Conservation (phyloP, 1,284 basidiomycete species). For the Melampsora medusae region DNA sequence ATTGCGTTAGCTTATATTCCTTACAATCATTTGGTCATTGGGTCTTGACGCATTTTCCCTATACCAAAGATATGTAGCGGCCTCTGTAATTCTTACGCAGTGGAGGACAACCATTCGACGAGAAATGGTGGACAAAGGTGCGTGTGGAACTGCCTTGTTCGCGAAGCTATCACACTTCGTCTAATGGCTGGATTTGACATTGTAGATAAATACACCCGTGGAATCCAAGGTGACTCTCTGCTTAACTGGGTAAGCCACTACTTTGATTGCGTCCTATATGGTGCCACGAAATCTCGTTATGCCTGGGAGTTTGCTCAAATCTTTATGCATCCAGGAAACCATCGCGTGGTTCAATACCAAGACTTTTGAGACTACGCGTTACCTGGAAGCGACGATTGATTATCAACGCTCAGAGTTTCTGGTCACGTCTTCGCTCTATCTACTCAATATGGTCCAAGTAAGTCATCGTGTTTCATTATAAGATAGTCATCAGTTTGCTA, state of each 20-base stretch:
- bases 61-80: conserved; percentile 46
- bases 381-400: conserved; percentile 68
- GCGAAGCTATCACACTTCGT: not conserved
- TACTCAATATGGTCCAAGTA: conserved; percentile 72
- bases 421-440: conserved; percentile 70
- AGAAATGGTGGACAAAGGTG: conserved; percentile 48
- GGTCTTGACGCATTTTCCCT: conserved; percentile 24
- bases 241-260: conserved; percentile 59
- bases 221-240: conserved; percentile 37
- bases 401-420: conserved; percentile 74
- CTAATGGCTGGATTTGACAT: not conserved
- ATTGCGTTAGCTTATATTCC: conserved; percentile 26
- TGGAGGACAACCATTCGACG: conserved; percentile 64
- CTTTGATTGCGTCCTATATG: conserved; percentile 64
- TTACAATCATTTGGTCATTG: conserved; percentile 44
- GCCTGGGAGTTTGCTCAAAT: conserved; percentile 50
- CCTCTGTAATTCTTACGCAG: conserved; percentile 61
- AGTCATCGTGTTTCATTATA: conserved; percentile 49
- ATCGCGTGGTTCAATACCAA: conserved; percentile 78
- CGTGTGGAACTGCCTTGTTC: not conserved
- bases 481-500: not conserved
- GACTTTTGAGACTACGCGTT: conserved; percentile 71
- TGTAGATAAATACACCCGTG: conserved; percentile 42
- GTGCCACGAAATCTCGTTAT: conserved; percentile 49
- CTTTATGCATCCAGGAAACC: conserved; percentile 52